Evolutionary conservation across 352 stramenopile species (phyloP).

Genomic region (Globisporangium megalacanthum): DNA sequence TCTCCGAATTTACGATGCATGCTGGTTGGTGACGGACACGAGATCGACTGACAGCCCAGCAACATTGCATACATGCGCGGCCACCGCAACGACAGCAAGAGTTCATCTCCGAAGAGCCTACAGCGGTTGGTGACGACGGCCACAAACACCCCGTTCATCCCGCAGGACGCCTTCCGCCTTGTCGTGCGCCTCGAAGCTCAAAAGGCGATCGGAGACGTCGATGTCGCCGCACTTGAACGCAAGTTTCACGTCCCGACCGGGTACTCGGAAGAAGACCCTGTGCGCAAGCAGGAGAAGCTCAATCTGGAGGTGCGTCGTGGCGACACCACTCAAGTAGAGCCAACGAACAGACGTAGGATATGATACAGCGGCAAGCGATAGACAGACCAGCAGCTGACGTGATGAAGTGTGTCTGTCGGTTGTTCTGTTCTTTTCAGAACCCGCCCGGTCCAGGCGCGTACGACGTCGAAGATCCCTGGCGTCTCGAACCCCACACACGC

Average conservation of each 20-base stretch:
- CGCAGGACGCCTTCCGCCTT: conserved; percentile 65
- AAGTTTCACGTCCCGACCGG: conserved; percentile 47
- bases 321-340: no score
- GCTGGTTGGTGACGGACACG: no score
- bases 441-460: conserved; percentile 51
- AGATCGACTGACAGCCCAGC: no score
- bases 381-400: neutral
- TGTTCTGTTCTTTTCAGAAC: conserved; percentile 17
- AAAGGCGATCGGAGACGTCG: conserved; percentile 41
- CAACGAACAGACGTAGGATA: no score
- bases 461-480: conserved; percentile 28
- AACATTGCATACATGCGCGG: no score
- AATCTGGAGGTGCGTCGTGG: conserved; percentile 22
- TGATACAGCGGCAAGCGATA: neutral
- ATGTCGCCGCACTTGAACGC: conserved; percentile 42
- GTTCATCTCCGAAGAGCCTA: no score
- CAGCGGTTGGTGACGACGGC: neutral
- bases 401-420: neutral
- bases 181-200: conserved; percentile 56
- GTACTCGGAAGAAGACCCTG: conserved; percentile 38
- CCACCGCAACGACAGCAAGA: no score
- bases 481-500: conserved; percentile 7
- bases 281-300: conserved; percentile 6
- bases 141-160: conserved; percentile 31
- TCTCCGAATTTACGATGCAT: no score